Evolutionary conservation across 2,329 filamentous ascomycete species (phyloP).

Genomic region (Aspergillus sp.): DNA sequence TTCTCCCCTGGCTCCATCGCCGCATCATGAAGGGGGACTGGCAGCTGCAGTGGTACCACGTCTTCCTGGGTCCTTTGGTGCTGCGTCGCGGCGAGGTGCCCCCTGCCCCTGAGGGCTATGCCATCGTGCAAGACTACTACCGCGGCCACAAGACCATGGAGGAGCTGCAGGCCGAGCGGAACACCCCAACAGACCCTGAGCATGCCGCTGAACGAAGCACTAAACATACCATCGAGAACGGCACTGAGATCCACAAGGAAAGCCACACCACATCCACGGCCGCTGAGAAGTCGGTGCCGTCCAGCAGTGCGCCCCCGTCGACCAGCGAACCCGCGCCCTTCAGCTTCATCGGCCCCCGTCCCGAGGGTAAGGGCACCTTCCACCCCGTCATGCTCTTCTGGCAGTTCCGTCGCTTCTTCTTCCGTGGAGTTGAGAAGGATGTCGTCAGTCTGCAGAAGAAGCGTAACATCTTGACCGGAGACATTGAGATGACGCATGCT

Average conservation of each 20-base stretch:
- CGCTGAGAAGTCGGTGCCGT: background rate
- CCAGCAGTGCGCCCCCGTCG: background rate
- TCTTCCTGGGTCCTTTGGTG: constrained; percentile 16
- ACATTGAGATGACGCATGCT: constrained; percentile 18
- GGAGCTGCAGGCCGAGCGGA: constrained; percentile 14
- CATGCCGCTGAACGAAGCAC: background rate
- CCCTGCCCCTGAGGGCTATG: constrained; percentile 7
- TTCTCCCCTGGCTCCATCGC: constrained; percentile 18
- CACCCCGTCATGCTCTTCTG: constrained; percentile 17
- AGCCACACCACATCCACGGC: background rate
- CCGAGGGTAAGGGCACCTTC: constrained; percentile 10
- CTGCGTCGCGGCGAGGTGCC: constrained; percentile 16
- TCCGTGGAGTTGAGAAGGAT: constrained; percentile 19
- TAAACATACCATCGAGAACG: background rate
- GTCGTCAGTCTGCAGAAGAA: constrained; percentile 17
- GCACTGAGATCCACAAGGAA: background rate
- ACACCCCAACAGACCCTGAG: constrained; percentile 3
- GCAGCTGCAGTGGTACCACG: constrained; percentile 13
- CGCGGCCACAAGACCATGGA: constrained; percentile 20
- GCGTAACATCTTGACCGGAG: constrained; percentile 14
- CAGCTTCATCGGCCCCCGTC: constrained; percentile 15
- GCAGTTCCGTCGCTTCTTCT: constrained; percentile 12
- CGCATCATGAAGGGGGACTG: constrained; percentile 15
- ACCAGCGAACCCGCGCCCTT: background rate
- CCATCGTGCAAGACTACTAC: constrained; percentile 16